Conservation (phyloP, 2,329 filamentous ascomycete genomes). For the Clarireedia paspali region DNA sequence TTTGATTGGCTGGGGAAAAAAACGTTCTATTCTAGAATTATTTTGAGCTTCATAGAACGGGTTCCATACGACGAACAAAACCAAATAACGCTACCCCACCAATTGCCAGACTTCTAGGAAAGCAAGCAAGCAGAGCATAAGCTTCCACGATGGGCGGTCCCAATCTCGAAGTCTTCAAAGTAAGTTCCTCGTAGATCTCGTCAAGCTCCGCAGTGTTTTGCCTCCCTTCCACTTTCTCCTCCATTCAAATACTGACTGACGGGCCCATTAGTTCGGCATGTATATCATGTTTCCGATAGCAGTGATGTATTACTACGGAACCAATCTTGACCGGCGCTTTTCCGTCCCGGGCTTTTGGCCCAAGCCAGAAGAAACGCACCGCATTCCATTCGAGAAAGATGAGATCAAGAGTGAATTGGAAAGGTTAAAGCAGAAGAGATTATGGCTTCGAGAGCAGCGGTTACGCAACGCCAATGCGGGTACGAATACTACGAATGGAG, state of each 20-base stretch:
- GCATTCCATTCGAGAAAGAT: slow-evolving; percentile 67
- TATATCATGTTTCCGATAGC: slow-evolving; percentile 98
- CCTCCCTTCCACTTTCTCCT: slow-evolving; percentile 18
- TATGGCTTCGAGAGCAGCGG: slow-evolving; percentile 30
- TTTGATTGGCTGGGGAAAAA: background rate
- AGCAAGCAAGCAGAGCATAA: background rate
- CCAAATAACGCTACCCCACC: background rate
- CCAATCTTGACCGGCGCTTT: slow-evolving; percentile 92
- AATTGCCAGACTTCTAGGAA: background rate
- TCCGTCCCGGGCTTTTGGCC: slow-evolving; percentile 91
- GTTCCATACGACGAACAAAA: background rate
- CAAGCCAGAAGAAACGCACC: slow-evolving; percentile 67
- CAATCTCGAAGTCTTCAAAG: slow-evolving; percentile 94
- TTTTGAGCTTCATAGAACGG: background rate
- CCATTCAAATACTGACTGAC: slow-evolving; percentile 1
- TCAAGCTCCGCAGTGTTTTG: background rate
- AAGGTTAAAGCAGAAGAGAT: slow-evolving; percentile 23
- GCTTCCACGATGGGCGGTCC: slow-evolving; percentile 61
- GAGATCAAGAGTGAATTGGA: slow-evolving; percentile 68
- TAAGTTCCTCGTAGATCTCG: slow-evolving; percentile 32
- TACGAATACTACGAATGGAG: background rate
- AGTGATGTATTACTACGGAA: slow-evolving; percentile 99
- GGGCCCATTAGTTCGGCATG: slow-evolving; percentile 70
- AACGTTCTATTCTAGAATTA: background rate
- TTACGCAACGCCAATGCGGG: slow-evolving; percentile 19